A percentile compares a stretch with the other conserved stretches of the same genome.
Evolutionary conservation across 108 stramenopile genomes (phyloP).

Genomic region (Conticribra weissflogii): DNA sequence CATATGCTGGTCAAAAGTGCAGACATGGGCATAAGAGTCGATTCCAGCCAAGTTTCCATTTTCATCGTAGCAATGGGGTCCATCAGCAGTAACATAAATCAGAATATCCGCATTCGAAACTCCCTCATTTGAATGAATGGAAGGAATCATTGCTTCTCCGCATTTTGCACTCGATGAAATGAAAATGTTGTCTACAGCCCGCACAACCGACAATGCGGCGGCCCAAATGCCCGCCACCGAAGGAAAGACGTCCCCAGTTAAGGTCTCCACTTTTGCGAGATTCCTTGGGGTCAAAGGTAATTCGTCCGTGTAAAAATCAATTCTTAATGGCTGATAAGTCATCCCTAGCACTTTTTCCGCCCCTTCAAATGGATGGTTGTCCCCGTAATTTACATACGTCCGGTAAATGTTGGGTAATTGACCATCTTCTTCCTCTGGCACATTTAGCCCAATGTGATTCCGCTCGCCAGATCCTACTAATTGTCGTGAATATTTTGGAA

Average conservation of each 20-base stretch:
- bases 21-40: constrained; percentile 35
- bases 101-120: constrained; percentile 71
- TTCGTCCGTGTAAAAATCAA: constrained; percentile 37
- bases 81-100: constrained; percentile 74
- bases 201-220: constrained; percentile 40
- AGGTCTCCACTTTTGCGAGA: constrained; percentile 46
- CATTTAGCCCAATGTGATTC: constrained; percentile 9
- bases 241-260: constrained; percentile 48
- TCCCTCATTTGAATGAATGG: constrained; percentile 68
- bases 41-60: constrained; percentile 4
- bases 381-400: constrained; percentile 37
- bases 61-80: constrained; percentile 49
- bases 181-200: constrained; percentile 26
- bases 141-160: constrained; percentile 55
- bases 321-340: constrained; percentile 37
- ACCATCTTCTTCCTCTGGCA: constrained; percentile 11
- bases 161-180: constrained; percentile 24
- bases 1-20: constrained; percentile 65
- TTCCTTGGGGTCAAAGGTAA: constrained; percentile 32
- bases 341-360: constrained; percentile 1
- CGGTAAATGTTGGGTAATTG: constrained; percentile 22
- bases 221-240: constrained; percentile 41
- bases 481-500: constrained; percentile 35
- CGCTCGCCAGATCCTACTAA: background rate
- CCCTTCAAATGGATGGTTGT: constrained; percentile 20